Base-by-base conservation (phyloP, 768 basidiomycete genomes). In the Clitopilus hobsonii region DNA sequence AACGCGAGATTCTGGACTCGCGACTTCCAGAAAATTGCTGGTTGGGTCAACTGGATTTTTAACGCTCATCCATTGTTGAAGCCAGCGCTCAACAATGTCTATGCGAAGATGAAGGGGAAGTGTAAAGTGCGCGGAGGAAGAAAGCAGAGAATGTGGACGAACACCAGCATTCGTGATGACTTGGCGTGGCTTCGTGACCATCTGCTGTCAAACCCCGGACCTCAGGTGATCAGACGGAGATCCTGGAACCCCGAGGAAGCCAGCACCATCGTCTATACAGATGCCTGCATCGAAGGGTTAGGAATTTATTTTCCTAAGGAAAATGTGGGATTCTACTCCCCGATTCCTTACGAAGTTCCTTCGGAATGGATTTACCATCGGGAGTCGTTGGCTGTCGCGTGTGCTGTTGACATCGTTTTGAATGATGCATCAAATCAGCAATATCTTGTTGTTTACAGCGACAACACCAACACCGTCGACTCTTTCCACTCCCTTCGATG, bases 41-140 rank as follows among this genome's bases (percentile, higher is more conserved):
- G 77, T 0, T 71, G 65, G 58, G 32, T 71, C 13, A 78, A 75
- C 53, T 79, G 76, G 74, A 52, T 60, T 0, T 60, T 76, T 22
- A 76, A 76, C 51, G 69, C 72, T 1, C 69, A 58, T 24, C 71
- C 72, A 0, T 57, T 69, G 0, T 55, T 71, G 0, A 57, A 61
- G 0, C 74, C 73, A 0, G 63, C 54, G 1, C 61, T 76, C 2
- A 58, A 45, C 2, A 49, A 57, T 6, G 6, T 68, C 2, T 75
- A 76, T 49, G 55, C 26, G 5, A 75, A 74, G 57, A 70, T 69
- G 0, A 24, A 47, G 0, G 67, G 67, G 0, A 69, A 71, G 47
- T 41, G 59, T 24, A 61, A 61, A 0, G 45, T 24, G 24, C n/a
- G 36, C 36, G 11, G 36, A 38, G 36, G 36, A 11, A 47, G 10